Evolutionary conservation across 2,329 filamentous ascomycete species (phyloP), one percentile per base, ranked within the genome.

Genomic region (Pestalotiopsis sp.): DNA sequence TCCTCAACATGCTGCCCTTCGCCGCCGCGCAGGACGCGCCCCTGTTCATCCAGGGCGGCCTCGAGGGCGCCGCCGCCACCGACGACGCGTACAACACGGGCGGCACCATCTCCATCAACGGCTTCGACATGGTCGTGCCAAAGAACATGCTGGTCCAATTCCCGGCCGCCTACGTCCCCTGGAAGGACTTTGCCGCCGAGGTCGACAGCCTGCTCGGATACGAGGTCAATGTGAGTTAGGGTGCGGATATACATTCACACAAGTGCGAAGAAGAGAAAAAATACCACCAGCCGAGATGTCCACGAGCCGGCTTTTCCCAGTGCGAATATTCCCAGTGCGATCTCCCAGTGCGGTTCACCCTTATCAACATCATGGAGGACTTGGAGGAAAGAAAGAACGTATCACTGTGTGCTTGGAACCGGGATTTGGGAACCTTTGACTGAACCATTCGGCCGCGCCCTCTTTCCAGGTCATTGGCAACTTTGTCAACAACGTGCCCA

Each of bases 61-160:
- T 78, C 23, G 75, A 81, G 67, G 78, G 76, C 65, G 79, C 78
- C 52, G 76, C 76, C 0, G 76, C 74, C 2, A 71, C 74, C 6
- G 78, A 79, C 63, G 73, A 77, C n/a, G 70, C 76, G 1, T 82
- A 77, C 76, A 87, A 74, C 67, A 65, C 71, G 4, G 72, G 71
- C 5, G 71, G 72, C 4, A 49, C 38, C 12, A 69, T 73, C 59
- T 68, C 20, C 36, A 67, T 71, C 4, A 71, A 72, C n/a, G 71
- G 72, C 20, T 68, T 68, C 31, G 63, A 59, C 27, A 66, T 73
- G 36, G 64, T 49, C 27, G 68, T 73, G 3, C 72, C 72, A n/a
- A 70, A 72, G 66, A 74, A 74, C 38, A 67, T 73, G n/a, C 68
- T 70, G 36, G 67, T 73, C 58, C 66, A 68, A 14, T 72, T 73